A percentile compares a stretch with the other conserved stretches of the same genome.
phyloP scores from a whole-genome alignment of 2,329 filamentous ascomycete genomes.

The Pyrenochaeta sp. region DNA sequence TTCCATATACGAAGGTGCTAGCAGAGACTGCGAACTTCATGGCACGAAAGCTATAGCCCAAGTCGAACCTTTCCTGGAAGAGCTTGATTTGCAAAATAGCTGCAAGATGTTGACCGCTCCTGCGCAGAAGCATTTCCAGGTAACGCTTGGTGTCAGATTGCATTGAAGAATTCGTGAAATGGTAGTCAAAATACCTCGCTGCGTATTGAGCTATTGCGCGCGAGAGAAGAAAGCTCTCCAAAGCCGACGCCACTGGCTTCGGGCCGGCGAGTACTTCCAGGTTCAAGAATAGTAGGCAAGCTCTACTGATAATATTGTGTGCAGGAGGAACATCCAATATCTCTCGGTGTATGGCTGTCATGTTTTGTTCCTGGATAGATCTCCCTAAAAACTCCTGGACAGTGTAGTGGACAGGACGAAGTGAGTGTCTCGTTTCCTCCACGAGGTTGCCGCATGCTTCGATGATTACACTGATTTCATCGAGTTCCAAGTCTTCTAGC shows the following conservation, averaged over 20 bases:
- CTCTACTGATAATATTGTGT: too few relatives aligned
- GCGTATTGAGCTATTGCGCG: too few relatives aligned
- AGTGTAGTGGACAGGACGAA: constrained; percentile 28
- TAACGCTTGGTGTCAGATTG: constrained; percentile 3
- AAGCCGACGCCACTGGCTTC: too few relatives aligned
- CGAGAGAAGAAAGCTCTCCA: too few relatives aligned
- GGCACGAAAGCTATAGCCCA: constrained; percentile 7
- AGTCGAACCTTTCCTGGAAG: too few relatives aligned
- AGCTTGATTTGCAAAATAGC: constrained; percentile 19
- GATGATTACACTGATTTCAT: constrained; percentile 19
- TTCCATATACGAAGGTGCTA: constrained; percentile 21
- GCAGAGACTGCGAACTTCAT: constrained; percentile 17
- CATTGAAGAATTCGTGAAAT: constrained; percentile 7
- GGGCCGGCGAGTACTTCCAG: too few relatives aligned
- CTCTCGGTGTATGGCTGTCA: too few relatives aligned
- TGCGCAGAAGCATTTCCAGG: constrained; percentile 15
- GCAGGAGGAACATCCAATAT: too few relatives aligned
- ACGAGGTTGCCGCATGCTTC: constrained; percentile 28
- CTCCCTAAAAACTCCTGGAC: constrained; percentile 34
- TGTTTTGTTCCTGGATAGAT: too few relatives aligned
- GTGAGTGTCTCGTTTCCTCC: constrained; percentile 11
- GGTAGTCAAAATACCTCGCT: too few relatives aligned
- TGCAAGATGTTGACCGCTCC: constrained; percentile 12
- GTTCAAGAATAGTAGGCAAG: too few relatives aligned
- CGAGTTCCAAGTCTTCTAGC: constrained; percentile 8